Evolutionary conservation across 139 green algal genomes (phyloP).

Genomic region (Haematococcus lacustris): DNA sequence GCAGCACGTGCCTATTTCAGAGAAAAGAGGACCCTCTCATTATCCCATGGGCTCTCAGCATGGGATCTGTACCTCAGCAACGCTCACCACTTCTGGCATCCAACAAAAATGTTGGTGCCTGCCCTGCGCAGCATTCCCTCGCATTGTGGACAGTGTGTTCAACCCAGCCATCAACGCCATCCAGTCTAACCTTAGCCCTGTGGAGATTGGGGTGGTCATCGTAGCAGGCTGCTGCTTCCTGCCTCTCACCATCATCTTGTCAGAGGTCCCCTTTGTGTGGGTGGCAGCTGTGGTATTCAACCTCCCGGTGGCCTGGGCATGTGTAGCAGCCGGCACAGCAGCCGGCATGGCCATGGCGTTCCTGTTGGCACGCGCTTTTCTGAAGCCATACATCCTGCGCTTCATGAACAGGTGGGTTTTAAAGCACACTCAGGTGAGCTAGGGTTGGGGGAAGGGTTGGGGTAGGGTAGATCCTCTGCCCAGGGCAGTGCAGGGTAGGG

Average conservation of each 20-base stretch:
- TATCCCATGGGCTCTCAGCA: too few species aligned
- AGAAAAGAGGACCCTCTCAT: too few species aligned
- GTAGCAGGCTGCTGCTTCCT: background rate
- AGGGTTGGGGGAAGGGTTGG: too few species aligned
- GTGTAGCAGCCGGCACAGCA: background rate
- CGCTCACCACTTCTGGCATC: too few species aligned
- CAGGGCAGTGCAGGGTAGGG: too few species aligned
- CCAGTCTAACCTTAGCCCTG: background rate
- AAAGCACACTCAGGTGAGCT: background rate
- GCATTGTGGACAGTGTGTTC: background rate
- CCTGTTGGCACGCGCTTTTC: background rate
- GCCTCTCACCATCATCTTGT: conserved; percentile 1
- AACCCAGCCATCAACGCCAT: background rate
- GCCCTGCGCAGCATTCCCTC: conserved; percentile 3
- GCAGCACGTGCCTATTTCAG: too few species aligned
- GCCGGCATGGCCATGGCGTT: background rate
- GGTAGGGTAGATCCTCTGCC: too few species aligned
- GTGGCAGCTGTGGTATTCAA: background rate
- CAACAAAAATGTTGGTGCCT: too few species aligned
- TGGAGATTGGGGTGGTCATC: background rate
- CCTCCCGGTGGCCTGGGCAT: background rate
- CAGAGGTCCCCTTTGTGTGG: conserved; percentile 8
- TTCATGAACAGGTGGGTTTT: background rate
- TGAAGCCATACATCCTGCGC: background rate
- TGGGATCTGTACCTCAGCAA: too few species aligned